phyloP scores from a whole-genome alignment of 179 eudicot species.

The Dionaea muscipula region DNA sequence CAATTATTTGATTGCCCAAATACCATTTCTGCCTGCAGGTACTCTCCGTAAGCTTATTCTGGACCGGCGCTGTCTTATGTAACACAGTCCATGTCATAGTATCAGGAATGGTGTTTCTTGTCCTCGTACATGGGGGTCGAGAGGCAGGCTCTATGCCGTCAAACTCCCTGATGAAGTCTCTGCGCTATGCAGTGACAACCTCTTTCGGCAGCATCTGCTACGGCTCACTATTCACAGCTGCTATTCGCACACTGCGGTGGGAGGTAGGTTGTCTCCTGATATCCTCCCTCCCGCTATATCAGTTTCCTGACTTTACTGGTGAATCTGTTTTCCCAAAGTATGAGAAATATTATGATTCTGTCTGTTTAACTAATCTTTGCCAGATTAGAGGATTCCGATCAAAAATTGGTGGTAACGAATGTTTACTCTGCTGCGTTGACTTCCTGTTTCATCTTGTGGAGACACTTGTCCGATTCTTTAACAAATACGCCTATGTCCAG shows the following conservation, averaged over 20 bases:
- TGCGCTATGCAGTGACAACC: slow-evolving; percentile 73
- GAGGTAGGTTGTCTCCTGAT: slow-evolving; percentile 39
- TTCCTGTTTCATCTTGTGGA: slow-evolving; percentile 90
- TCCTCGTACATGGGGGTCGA: slow-evolving; percentile 80
- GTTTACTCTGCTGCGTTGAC: slow-evolving; percentile 89
- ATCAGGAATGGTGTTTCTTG: slow-evolving; percentile 92
- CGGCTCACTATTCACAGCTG: slow-evolving; percentile 93
- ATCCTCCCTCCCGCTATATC: background rate
- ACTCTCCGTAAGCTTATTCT: slow-evolving; percentile 72
- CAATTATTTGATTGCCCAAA: slow-evolving; percentile 1
- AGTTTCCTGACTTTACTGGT: background rate
- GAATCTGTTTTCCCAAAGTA: background rate
- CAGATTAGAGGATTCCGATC: slow-evolving; percentile 94
- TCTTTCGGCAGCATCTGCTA: slow-evolving; percentile 98
- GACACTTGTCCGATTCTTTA: slow-evolving; percentile 87
- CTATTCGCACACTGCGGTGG: slow-evolving; percentile 88
- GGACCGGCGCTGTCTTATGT: slow-evolving; percentile 98
- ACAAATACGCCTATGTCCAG: slow-evolving; percentile 97
- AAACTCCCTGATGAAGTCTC: slow-evolving; percentile 56
- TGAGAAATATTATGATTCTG: slow-evolving; percentile 4
- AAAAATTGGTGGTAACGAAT: slow-evolving; percentile 84
- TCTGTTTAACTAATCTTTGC: too few relatives aligned
- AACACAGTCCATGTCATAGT: slow-evolving; percentile 89
- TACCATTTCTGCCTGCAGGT: slow-evolving; percentile 40
- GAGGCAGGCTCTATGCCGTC: slow-evolving; percentile 78